Percentiles rank a stretch among this genome's conserved stretches.
phyloP scores from a whole-genome alignment of 2,329 filamentous ascomycete species.

The Talaromyces verruculosus region DNA sequence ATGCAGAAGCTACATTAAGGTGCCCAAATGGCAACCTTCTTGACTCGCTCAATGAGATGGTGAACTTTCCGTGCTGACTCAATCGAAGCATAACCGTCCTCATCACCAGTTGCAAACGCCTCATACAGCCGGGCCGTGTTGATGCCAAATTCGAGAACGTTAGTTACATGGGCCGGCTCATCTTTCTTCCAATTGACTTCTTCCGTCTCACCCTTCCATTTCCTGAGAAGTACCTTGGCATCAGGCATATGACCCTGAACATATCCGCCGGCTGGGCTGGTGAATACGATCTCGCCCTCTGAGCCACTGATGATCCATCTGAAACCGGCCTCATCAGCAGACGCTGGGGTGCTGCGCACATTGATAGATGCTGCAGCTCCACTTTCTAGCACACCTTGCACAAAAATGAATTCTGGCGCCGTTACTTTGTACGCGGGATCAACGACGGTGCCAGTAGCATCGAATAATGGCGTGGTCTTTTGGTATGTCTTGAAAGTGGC shows the following conservation, averaged over 20 bases:
- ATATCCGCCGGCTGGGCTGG: slow-evolving; percentile 1
- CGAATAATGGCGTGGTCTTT: slow-evolving; percentile 13
- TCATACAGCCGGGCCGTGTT: slow-evolving; percentile 20
- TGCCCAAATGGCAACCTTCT: slow-evolving; percentile 18
- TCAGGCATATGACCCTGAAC: slow-evolving; percentile 2
- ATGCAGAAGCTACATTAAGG: not conserved
- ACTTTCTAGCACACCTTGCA: slow-evolving; percentile 17
- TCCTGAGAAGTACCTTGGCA: slow-evolving; percentile 15
- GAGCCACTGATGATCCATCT: slow-evolving; percentile 20
- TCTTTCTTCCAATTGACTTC: not conserved
- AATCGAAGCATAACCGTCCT: slow-evolving; percentile 17
- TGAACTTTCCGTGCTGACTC: slow-evolving; percentile 18
- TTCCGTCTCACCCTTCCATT: slow-evolving; percentile 13
- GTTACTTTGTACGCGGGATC: slow-evolving; percentile 15
- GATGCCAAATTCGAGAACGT: not conserved
- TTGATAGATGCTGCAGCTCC: slow-evolving; percentile 18
- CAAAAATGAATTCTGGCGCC: slow-evolving; percentile 14
- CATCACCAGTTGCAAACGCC: slow-evolving; percentile 16
- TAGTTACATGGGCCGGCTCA: slow-evolving; percentile 16
- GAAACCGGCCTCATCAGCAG: slow-evolving; percentile 9
- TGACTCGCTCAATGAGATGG: slow-evolving; percentile 16
- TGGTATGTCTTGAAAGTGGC: slow-evolving; percentile 13
- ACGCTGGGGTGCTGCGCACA: not conserved
- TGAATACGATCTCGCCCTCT: slow-evolving; percentile 17
- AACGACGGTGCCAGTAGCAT: slow-evolving; percentile 14